Base-by-base conservation (phyloP, 2,329 filamentous ascomycete genomes). In the Aspergillus luchuensis region DNA sequence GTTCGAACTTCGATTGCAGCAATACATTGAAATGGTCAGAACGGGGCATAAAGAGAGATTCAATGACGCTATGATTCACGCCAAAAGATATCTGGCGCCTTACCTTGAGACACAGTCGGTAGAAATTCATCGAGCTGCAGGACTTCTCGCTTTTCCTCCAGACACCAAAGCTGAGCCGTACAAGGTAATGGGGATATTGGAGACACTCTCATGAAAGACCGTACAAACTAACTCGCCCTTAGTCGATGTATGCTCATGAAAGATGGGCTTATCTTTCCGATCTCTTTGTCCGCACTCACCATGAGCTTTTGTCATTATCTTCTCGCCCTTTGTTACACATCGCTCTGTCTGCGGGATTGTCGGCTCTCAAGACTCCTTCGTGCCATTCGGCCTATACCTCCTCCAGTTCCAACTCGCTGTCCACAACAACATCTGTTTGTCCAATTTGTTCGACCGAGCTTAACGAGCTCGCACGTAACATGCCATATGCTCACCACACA, bases 391-490 rank as follows among this genome's bases (percentile, higher is more conserved):
- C 82, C 21, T 84, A 84, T 67, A 80, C 85, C 4, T 83, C 85
- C 1, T 83, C 84, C 8, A 84, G 79, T 13, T 81, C 81, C 13
- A 82, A 81, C 57, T 79, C 79, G 19, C 77, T 80, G 50, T 80
- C 79, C 28, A 84, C 89, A 1, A 87, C 87, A 2, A 89, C 90
- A 7, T 89, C 87, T 52, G 87, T 98, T 45, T 99, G 95, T 70
- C 95, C 95, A 3, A 98, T 99, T 72, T 99, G 95, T 81, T 95
- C 90, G 51, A 95, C 90, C 0, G 95, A 99, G 78, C 85, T 99
- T 58, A 98, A 98, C 75, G 91, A 93, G 70, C 85, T 99, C 36
- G 94, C 95, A 2, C 84, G 89, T 55, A 89, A 89, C 68, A 91
- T 99, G 48, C 95, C 95, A 0, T 98, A 98, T 70, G 95, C 95